A percentile compares a stretch with the other conserved stretches of the same genome.
Conservation (phyloP, 2,329 filamentous ascomycete species). For the Phaeomoniella chlamydospora region DNA sequence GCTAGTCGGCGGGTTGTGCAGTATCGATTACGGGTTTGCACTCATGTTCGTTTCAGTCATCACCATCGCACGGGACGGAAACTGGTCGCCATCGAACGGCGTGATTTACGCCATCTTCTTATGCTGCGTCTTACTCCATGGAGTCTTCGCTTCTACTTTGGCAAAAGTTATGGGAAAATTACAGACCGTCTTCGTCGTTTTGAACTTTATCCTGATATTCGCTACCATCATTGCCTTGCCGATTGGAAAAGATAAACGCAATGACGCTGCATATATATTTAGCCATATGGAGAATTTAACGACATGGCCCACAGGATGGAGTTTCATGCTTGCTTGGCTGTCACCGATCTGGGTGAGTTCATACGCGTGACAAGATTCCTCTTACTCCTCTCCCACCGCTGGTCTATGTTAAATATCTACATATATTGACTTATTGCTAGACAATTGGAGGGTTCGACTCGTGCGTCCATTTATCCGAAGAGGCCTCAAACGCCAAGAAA, state of each 20-base stretch:
- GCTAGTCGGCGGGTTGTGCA: constrained; percentile 46
- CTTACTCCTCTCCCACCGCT: too few species aligned
- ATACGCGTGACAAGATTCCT: too few species aligned
- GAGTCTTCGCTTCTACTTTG: constrained; percentile 35
- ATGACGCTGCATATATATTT: constrained; percentile 38
- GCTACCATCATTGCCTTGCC: constrained; percentile 44
- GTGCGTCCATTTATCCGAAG: constrained; percentile 46
- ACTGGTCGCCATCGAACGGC: constrained; percentile 40
- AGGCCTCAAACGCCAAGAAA: constrained; percentile 44
- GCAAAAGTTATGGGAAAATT: constrained; percentile 45
- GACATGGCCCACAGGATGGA: constrained; percentile 42
- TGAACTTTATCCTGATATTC: constrained; percentile 41
- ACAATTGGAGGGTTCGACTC: constrained; percentile 35
- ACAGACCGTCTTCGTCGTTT: constrained; percentile 39
- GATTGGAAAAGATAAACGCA: constrained; percentile 28
- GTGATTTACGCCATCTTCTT: constrained; percentile 44
- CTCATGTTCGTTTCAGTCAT: constrained; percentile 46
- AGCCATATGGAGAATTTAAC: constrained; percentile 41
- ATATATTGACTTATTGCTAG: background rate
- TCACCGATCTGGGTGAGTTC: constrained; percentile 39
- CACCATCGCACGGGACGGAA: constrained; percentile 40
- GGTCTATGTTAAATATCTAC: too few species aligned
- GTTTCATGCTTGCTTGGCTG: constrained; percentile 47
- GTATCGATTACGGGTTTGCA: constrained; percentile 44
- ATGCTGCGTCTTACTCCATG: constrained; percentile 38